Base-by-base conservation (phyloP, 78 protist genomes). In the Chrysochromulina tobinii region DNA sequence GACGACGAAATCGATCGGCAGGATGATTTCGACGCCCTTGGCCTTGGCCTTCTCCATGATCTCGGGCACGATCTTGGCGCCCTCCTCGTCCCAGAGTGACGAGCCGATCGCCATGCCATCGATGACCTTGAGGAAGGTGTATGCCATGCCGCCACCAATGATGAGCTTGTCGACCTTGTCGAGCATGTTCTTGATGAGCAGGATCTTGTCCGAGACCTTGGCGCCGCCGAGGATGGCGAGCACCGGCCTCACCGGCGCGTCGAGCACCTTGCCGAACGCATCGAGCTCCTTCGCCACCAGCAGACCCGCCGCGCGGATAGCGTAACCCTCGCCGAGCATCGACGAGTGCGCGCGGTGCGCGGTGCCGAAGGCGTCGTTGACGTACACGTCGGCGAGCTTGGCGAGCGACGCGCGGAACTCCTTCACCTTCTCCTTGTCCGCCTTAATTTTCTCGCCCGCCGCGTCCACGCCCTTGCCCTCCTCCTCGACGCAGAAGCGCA, bases 341-440 rank as follows among this genome's bases (percentile, higher is more conserved):
- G 96, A 94, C 2, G 96, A 81, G 94, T 99, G 99, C 2, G 99
- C 99, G 79, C 99, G 96, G 93, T 99, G 99, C 0, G 99, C 99
- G 15, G 99, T 98, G 89, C 99, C 99, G 89, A 99, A 99, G 59
- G 99, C 99, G 81, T 99, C 99, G 91, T 95, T 95, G 89, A 98
- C 96, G 95, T 95, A 99, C 77, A 99, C 93, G 55, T 99, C 99
- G 64, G 97, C 99, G 4, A 98, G 97, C 89, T 87, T 92, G 7
- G 98, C 87, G 27, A 99, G 96, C 55, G 96, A 93, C 5, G 92
- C 98, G 88, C 99, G 97, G 98, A 99, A 99, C 27, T 21, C 81
- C 25, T 23, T 81, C 20, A 98, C 96, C 27, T 81, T 87, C 27
- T 90, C 99, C 64, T 50, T 66, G 61, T 55, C 84, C 5, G 99